These are phyloP conservation scores for Sphaerulina musiva DNA, from an alignment of 2,329 filamentous ascomycete genomes.

Conservation along the genomic window DNA sequence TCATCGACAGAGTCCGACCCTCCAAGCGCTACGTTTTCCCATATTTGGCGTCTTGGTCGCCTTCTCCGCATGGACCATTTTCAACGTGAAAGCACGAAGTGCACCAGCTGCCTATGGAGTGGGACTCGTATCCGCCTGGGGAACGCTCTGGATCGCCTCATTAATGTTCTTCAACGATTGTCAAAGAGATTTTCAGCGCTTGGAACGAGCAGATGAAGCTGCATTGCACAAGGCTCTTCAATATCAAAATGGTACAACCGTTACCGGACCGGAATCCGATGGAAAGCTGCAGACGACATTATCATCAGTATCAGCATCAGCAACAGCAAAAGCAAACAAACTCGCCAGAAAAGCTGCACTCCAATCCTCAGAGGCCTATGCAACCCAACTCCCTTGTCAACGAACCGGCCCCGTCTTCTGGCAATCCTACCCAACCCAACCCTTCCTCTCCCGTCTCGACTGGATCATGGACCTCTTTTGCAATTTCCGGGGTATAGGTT, in stretches of 20 bases:
- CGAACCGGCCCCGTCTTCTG: slow-evolving; percentile 37
- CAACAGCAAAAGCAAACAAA: slow-evolving; percentile 4
- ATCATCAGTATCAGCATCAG: too few relatives aligned
- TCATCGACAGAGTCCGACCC: slow-evolving; percentile 37
- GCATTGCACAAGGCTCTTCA: slow-evolving; percentile 1
- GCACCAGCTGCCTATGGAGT: slow-evolving; percentile 50
- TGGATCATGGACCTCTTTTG: slow-evolving; percentile 53
- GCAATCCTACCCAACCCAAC: slow-evolving; percentile 47
- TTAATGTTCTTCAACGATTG: slow-evolving; percentile 52
- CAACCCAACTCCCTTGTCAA: slow-evolving; percentile 11
- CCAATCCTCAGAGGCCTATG: neutral
- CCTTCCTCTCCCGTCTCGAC: slow-evolving; percentile 49
- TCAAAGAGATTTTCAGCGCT: slow-evolving; percentile 50
- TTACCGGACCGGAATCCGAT: slow-evolving; percentile 4
- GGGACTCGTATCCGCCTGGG: slow-evolving; percentile 51
- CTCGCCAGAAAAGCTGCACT: neutral
- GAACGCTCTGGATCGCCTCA: slow-evolving; percentile 47
- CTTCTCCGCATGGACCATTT: slow-evolving; percentile 41
- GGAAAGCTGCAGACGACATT: neutral
- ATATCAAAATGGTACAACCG: neutral
- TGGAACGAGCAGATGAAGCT: slow-evolving; percentile 39
- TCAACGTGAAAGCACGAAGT: slow-evolving; percentile 43
- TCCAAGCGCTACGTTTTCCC: slow-evolving; percentile 40
- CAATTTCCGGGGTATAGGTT: slow-evolving; percentile 55
- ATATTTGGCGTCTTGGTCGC: slow-evolving; percentile 42